These are phyloP conservation scores for Begonia fuchsioides DNA, from an alignment of 306 rosid species.

Conservation along the genomic window DNA sequence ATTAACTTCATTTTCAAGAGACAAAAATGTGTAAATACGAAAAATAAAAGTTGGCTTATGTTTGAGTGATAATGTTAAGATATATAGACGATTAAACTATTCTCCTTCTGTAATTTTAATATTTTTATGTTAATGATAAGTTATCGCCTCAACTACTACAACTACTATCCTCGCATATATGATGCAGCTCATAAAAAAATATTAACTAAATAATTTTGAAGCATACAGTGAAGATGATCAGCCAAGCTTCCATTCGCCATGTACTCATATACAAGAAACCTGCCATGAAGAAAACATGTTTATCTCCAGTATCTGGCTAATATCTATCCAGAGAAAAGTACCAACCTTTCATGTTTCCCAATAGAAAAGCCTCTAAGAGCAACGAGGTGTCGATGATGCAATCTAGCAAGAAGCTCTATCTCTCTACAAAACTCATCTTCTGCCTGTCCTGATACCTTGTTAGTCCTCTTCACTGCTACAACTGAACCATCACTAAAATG, in stretches of 20 bases:
- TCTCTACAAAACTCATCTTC: slow-evolving; percentile 87
- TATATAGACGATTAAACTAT: no score
- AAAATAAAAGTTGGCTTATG: no score
- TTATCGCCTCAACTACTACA: no score
- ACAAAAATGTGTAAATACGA: no score
- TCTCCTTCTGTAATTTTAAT: no score
- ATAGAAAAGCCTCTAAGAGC: slow-evolving; percentile 74
- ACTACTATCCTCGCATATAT: no score
- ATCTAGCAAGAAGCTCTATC: slow-evolving; percentile 79
- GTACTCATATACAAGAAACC: slow-evolving; percentile 89
- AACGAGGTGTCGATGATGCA: slow-evolving; percentile 97
- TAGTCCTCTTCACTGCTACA: slow-evolving; percentile 76
- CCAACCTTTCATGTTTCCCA: slow-evolving; percentile 62
- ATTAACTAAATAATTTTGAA: slow-evolving; percentile 27
- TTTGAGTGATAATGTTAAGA: no score
- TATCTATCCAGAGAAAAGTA: neutral
- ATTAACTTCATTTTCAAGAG: no score
- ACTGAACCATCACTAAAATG: slow-evolving; percentile 60
- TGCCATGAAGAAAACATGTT: slow-evolving; percentile 22
- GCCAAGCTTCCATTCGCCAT: slow-evolving; percentile 98
- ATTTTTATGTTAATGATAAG: no score
- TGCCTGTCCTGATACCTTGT: slow-evolving; percentile 73
- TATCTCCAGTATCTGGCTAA: neutral
- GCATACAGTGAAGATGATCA: slow-evolving; percentile 96
- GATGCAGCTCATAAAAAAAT: neutral